Percentiles rank a stretch among this genome's conserved stretches.
These are phyloP conservation scores for Vickermania ingenoplastis DNA, from an alignment of 208 protist species.

Conservation along the genomic window DNA sequence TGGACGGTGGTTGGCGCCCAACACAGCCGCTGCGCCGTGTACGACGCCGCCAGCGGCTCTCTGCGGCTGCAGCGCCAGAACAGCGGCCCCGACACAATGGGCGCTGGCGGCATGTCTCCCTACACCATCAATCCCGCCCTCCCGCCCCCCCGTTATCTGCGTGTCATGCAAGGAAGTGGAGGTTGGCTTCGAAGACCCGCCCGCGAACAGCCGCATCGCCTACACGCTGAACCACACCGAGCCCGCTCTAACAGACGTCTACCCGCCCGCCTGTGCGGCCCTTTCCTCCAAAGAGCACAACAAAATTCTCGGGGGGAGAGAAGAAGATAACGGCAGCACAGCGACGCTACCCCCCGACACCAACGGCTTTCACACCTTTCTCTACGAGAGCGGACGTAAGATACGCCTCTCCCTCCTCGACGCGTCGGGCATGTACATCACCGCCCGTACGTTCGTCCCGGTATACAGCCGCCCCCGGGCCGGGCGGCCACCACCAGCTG, in stretches of 20 bases:
- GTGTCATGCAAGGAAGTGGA: constrained; percentile 62
- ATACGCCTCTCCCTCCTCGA: constrained; percentile 61
- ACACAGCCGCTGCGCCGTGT: background rate
- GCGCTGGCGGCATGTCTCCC: background rate
- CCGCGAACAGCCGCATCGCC: constrained; percentile 45
- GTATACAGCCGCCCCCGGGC: constrained; percentile 19
- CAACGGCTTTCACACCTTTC: constrained; percentile 36
- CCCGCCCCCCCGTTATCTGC: constrained; percentile 62
- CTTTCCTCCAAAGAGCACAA: constrained; percentile 3
- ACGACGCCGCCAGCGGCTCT: constrained; percentile 4
- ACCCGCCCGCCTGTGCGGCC: constrained; percentile 32
- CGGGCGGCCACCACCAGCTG: too few species aligned
- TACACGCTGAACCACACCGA: constrained; percentile 76
- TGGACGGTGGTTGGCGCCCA: constrained; percentile 44
- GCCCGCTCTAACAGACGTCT: constrained; percentile 42
- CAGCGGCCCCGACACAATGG: constrained; percentile 3
- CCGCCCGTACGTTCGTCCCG: constrained; percentile 66
- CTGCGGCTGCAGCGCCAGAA: background rate
- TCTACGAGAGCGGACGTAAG: constrained; percentile 38
- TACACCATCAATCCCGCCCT: constrained; percentile 22
- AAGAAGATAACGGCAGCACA: background rate
- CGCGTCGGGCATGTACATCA: constrained; percentile 44
- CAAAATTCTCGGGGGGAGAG: background rate
- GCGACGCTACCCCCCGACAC: constrained; percentile 14
- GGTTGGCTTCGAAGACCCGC: constrained; percentile 63